Evolutionary conservation across 2,329 filamentous ascomycete species (phyloP), one percentile per base, ranked within the genome.

Genomic region (Microsporum ferrugineum): DNA sequence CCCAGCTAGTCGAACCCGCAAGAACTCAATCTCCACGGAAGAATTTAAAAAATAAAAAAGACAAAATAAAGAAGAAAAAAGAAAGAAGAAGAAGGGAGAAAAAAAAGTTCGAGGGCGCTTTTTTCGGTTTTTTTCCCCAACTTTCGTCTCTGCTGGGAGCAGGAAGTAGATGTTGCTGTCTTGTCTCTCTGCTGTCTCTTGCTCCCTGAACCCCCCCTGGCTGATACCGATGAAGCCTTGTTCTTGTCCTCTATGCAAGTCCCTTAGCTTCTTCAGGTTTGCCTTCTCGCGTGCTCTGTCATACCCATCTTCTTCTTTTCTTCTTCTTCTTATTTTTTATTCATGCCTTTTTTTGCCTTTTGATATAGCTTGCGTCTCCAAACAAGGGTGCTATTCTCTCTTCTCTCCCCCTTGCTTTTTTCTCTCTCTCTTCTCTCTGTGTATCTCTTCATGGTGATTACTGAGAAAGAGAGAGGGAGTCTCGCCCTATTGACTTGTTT

Each of bases 201-300:
- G 12, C 38, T 41, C 38, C n/a, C 38, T 43, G 10, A 23, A 23
- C 17, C 12, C 10, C 17, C 39, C 17, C 38, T 43, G 12, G 39
- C 17, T n/a, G 10, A 43, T 43, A n/a, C 39, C 14, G 39, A n/a
- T 43, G 12, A 17, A 43, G 12, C 39, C 17, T 12, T 23, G 23
- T 49, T 12, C 27, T 17, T 27, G 27, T 47, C 47, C 29, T 53
- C 23, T 43, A 17, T 14, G 5, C 39, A 43, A 12, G 39, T 14
- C n/a, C 4, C 39, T 12, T 5, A 8, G 17, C 23, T 33, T 14
- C 47, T 31, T 53, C 29, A 29, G 47, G 47, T 31, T 53, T 53
- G 47, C 47, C 47, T 34, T 27, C 47, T 53, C 47, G 47, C 47
- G 47, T 53, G 47, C 47, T 53, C 47, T 53, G 47, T 53, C 47